Conservation (phyloP, 257 asterid genomes). For the Voacanga thouarsii region DNA sequence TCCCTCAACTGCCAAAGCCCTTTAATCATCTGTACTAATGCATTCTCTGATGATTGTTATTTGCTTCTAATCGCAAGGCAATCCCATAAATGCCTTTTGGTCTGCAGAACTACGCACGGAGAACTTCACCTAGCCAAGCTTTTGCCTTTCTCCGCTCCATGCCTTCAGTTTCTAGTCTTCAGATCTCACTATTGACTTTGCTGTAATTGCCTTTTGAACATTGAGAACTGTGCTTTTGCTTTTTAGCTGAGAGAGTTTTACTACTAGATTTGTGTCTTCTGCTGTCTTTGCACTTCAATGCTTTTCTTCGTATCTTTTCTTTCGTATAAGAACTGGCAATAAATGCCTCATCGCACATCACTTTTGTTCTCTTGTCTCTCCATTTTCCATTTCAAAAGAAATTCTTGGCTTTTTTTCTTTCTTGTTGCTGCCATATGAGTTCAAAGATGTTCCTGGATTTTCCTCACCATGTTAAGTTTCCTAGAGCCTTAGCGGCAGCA, state of each 20-base stretch:
- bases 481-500: background rate
- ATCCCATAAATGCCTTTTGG: conserved; percentile 18
- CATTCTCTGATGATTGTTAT: background rate
- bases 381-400: conserved; percentile 22
- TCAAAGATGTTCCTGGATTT: background rate
- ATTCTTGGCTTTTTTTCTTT: conserved; percentile 20
- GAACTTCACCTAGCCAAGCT: conserved; percentile 10
- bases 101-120: conserved; percentile 10
- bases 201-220: conserved; percentile 38
- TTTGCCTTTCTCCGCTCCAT: conserved; percentile 20
- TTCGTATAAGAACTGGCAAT: conserved; percentile 44
- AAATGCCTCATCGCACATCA: conserved; percentile 16
- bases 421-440: background rate
- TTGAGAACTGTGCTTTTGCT: conserved; percentile 45
- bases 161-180: conserved; percentile 27
- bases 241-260: conserved; percentile 49
- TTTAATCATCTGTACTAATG: background rate
- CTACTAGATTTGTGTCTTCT: conserved; percentile 35
- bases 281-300: conserved; percentile 38
- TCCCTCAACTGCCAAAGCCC: conserved; percentile 29
- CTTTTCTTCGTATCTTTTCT: conserved; percentile 46
- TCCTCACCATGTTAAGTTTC: background rate
- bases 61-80: conserved; percentile 17
- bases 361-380: conserved; percentile 26
- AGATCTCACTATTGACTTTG: conserved; percentile 42